Evolutionary conservation across 2,329 filamentous ascomycete species (phyloP).

Genomic region (Pseudogymnoascus sp.): DNA sequence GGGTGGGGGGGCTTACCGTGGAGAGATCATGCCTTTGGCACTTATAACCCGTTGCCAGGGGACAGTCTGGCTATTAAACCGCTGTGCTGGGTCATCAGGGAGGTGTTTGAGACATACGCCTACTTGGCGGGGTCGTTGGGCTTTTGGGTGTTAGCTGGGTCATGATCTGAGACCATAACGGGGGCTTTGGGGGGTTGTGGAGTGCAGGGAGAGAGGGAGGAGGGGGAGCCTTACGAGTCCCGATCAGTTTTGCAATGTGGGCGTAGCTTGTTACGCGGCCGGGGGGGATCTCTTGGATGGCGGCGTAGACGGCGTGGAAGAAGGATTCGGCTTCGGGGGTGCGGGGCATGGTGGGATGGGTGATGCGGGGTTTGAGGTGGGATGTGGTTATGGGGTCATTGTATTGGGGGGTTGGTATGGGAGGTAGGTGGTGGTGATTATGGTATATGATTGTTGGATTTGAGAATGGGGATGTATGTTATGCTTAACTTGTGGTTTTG

Average conservation of each 20-base stretch:
- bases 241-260: constrained; percentile 66
- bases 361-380: constrained; percentile 9
- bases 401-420: not conserved
- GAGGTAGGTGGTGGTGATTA: not conserved
- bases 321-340: constrained; percentile 70
- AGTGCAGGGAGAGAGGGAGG: not conserved
- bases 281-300: constrained; percentile 75
- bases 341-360: constrained; percentile 49
- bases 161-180: not conserved
- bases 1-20: constrained; percentile 50
- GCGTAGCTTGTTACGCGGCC: constrained; percentile 87
- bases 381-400: not conserved
- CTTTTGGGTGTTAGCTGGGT: constrained; percentile 33
- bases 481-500: not conserved
- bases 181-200: constrained; percentile 6
- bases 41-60: constrained; percentile 96
- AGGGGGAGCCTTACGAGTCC: constrained; percentile 53
- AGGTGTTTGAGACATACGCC: constrained; percentile 87
- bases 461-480: not conserved
- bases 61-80: constrained; percentile 70
- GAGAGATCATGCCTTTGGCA: constrained; percentile 77
- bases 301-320: constrained; percentile 71
- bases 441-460: not conserved
- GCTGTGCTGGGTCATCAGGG: constrained; percentile 44
- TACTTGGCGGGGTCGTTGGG: constrained; percentile 73